phyloP scores from a whole-genome alignment of 2,329 filamentous ascomycete species.

The Bipolaris cookei region DNA sequence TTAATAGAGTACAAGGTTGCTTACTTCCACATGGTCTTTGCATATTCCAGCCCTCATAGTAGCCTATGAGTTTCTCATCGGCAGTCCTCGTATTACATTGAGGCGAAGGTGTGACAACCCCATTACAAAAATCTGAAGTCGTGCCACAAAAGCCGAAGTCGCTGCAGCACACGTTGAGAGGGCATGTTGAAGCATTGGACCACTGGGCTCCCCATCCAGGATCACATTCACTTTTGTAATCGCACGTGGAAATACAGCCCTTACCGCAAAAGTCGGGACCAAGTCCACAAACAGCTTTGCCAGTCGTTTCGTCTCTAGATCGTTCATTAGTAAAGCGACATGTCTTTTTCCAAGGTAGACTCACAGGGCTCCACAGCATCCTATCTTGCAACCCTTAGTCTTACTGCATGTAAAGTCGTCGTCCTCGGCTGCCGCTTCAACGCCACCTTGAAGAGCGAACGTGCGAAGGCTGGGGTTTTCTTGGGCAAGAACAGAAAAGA shows the following conservation, averaged over 20 bases:
- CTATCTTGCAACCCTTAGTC: no score
- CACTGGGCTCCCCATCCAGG: background rate
- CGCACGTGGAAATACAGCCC: background rate
- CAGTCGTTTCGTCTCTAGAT: background rate
- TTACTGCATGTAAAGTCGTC: no score
- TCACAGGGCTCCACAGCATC: no score
- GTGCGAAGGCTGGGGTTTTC: no score
- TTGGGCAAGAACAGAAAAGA: no score
- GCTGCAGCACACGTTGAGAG: constrained; percentile 7
- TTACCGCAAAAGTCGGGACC: background rate
- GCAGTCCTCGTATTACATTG: background rate
- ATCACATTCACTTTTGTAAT: constrained; percentile 3
- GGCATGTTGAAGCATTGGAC: background rate
- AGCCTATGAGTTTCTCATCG: constrained; percentile 9
- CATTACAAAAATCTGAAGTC: constrained; percentile 2
- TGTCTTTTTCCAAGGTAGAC: no score
- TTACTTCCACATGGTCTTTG: constrained; percentile 4
- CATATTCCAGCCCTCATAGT: constrained; percentile 20
- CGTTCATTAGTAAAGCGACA: no score
- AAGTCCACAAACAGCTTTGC: background rate
- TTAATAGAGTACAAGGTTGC: background rate
- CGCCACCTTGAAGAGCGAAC: no score
- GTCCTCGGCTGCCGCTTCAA: no score
- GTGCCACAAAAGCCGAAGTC: constrained; percentile 5
- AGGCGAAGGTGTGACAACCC: background rate